Conservation (phyloP, 768 basidiomycete genomes). For the Amylocystis lapponica region DNA sequence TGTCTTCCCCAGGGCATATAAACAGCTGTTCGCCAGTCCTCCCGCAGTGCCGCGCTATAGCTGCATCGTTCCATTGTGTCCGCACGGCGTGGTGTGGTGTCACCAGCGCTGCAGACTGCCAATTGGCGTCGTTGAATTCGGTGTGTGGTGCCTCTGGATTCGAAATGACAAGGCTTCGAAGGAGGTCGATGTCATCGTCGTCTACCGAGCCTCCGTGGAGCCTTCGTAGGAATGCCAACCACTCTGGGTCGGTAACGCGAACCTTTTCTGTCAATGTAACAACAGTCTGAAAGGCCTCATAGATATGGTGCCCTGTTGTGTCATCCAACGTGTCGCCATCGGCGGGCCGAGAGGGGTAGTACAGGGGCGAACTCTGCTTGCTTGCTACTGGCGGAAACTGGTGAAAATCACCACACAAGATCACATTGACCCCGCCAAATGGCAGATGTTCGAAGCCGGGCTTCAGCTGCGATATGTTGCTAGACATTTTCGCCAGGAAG, state of each 20-base stretch:
- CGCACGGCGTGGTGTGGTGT: slow-evolving; percentile 34
- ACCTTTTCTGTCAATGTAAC: slow-evolving; percentile 34
- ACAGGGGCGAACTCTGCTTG: slow-evolving; percentile 18
- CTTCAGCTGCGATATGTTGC: slow-evolving; percentile 8
- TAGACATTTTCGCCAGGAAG: slow-evolving; percentile 16
- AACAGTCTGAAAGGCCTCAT: slow-evolving; percentile 20
- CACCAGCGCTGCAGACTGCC: slow-evolving; percentile 29
- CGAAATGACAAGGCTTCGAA: slow-evolving; percentile 21
- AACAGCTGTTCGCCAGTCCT: slow-evolving; percentile 18
- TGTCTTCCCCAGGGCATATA: slow-evolving; percentile 27
- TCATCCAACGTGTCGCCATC: neutral
- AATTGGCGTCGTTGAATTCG: slow-evolving; percentile 23
- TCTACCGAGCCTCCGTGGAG: slow-evolving; percentile 21
- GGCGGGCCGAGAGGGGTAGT: slow-evolving; percentile 3
- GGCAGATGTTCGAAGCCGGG: too few relatives aligned
- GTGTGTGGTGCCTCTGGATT: slow-evolving; percentile 11
- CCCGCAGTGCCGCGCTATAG: slow-evolving; percentile 16
- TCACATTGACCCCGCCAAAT: slow-evolving; percentile 36
- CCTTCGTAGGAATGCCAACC: slow-evolving; percentile 25
- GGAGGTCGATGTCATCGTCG: slow-evolving; percentile 22
- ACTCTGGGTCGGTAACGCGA: slow-evolving; percentile 24
- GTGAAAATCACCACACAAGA: slow-evolving; percentile 38
- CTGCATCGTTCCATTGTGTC: slow-evolving; percentile 30
- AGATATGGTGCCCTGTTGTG: slow-evolving; percentile 4
- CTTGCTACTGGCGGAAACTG: slow-evolving; percentile 38